These are phyloP conservation scores for Phoma sp. DNA, from an alignment of 2,329 filamentous ascomycete species.

Conservation along the genomic window DNA sequence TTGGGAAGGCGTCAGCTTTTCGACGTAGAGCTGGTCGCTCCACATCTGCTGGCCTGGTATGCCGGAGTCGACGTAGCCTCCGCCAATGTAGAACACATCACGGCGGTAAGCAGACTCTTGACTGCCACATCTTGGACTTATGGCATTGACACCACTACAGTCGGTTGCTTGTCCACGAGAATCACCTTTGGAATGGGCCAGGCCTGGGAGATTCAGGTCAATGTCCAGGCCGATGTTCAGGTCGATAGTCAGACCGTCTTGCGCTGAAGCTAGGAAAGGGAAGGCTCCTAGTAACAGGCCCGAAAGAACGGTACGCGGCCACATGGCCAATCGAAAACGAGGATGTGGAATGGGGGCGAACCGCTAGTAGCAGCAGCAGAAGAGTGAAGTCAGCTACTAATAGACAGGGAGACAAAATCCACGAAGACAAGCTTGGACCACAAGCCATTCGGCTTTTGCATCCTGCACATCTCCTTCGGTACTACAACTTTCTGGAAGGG, in stretches of 20 bases:
- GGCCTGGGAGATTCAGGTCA: too few relatives aligned
- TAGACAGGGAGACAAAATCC: neutral
- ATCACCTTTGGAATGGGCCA: neutral
- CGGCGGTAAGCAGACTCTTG: conserved; percentile 29
- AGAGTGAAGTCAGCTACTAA: conserved; percentile 1
- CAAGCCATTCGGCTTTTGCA: too few relatives aligned
- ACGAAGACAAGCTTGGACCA: too few relatives aligned
- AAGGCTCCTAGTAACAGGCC: conserved; percentile 4
- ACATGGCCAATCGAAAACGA: neutral
- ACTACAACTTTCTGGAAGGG: too few relatives aligned
- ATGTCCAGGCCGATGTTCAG: too few relatives aligned
- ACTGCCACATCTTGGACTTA: conserved; percentile 26
- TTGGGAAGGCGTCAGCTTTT: conserved; percentile 25
- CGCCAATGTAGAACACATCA: conserved; percentile 36
- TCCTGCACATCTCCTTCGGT: too few relatives aligned
- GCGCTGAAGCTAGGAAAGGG: conserved; percentile 6
- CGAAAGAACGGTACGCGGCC: conserved; percentile 2
- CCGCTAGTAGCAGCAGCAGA: neutral
- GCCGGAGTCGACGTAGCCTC: conserved; percentile 29
- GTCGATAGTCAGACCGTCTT: neutral
- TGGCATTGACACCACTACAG: conserved; percentile 23
- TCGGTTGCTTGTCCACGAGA: neutral
- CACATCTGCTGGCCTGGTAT: conserved; percentile 25
- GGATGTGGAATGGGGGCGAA: neutral
- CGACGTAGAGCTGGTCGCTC: conserved; percentile 30